Evolutionary conservation across 2,329 filamentous ascomycete genomes (phyloP).

Genomic region (Macrophomina pseudophaseolina): DNA sequence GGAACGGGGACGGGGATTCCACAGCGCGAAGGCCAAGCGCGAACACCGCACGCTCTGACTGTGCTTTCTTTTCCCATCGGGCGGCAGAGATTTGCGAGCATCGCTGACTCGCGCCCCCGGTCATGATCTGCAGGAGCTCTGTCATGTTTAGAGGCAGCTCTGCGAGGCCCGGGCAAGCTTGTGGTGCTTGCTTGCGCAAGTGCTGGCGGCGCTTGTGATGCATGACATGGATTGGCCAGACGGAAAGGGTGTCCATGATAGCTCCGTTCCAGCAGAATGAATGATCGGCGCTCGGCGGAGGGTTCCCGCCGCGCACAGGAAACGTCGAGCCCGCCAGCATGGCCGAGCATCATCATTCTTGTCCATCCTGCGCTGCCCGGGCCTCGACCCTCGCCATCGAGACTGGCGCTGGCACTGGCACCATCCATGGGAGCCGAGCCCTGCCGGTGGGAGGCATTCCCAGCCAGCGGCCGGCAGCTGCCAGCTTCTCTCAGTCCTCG

Average conservation of each 20-base stretch:
- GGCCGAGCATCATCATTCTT: not conserved
- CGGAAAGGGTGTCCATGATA: constrained; percentile 4
- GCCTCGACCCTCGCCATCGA: not conserved
- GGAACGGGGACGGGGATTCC: not conserved
- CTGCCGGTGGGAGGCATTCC: not conserved
- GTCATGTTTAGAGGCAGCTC: constrained; percentile 1
- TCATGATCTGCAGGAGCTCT: constrained; percentile 13
- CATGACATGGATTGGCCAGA: not conserved
- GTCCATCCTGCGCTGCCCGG: not conserved
- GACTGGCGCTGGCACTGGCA: not conserved
- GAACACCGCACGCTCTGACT: not conserved
- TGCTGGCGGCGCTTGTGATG: not conserved
- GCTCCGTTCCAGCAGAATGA: not conserved
- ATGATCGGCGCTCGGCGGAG: constrained; percentile 6
- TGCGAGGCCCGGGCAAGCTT: not conserved
- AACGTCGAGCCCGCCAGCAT: constrained; percentile 4
- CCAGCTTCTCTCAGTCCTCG: not conserved
- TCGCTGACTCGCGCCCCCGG: constrained; percentile 10
- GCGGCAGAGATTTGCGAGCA: not conserved
- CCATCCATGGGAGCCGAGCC: not conserved
- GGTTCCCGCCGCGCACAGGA: not conserved
- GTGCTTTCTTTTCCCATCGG: not conserved
- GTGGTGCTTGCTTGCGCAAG: constrained; percentile 2
- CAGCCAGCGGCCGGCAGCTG: not conserved
- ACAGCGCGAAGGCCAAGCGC: constrained; percentile 2